Base-by-base conservation (phyloP, 306 rosid genomes). In the Cyclanthera cordifolia region DNA sequence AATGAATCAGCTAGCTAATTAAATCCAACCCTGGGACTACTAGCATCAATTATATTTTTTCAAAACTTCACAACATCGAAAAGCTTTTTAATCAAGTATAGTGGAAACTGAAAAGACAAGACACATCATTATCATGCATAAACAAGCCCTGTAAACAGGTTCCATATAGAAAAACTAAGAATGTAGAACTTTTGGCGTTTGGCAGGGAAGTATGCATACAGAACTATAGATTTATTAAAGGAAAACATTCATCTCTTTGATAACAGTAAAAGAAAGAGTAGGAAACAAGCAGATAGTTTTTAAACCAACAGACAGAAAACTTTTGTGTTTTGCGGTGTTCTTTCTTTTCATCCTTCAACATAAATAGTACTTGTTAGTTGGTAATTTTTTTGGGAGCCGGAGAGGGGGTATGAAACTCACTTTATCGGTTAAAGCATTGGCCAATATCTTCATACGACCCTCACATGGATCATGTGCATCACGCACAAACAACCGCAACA, bases 401-500 rank as follows among this genome's bases (percentile, higher is more conserved):
- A 30, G 32, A 11, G 9, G 59, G 60, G 15, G 4, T 13, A 13
- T 0, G 30, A 6, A 39, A 81, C 96, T 81, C 82, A 93, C 98
- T 57, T 83, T 71, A 78, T 85, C 80, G 37, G 83, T 79, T 17
- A 89, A 57, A 73, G 79, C 47, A 67, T 67, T 67, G 8, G 81
- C 85, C 72, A 93, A 78, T 51, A 76, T 70, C 73, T 82, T 73
- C 68, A 87, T 77, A 41, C 86, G 95, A 78, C 81, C 87, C 70
- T 67, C 81, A 75, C 76, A n/a, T 15, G 63, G 43, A 69, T 79
- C 84, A 53, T 72, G 59, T 78, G 83, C 84, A 64, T 79, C 95
- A 0, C 79, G 90, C 48, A 93, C 85, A 50, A 77, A 71, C 72
- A 93, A 53, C 57, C 94, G 85, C 80, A 93, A 74, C 56, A 89